Base-by-base conservation (phyloP, 1,284 basidiomycete species). In the Cryptococcus floricola region DNA sequence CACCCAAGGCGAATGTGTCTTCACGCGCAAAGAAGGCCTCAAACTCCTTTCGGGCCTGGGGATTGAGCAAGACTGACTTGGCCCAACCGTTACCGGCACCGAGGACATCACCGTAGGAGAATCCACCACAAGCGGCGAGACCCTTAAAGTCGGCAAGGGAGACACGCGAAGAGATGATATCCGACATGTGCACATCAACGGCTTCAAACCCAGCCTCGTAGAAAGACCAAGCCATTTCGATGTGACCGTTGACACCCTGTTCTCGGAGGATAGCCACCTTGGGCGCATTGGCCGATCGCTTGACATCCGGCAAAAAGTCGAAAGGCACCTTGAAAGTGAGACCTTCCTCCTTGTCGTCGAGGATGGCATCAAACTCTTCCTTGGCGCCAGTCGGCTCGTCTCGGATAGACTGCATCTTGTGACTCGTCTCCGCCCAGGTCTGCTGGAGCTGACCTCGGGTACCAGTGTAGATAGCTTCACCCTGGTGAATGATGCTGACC, bases 221-320 rank as follows among this genome's bases (percentile, higher is more conserved):
- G 80, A 98, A 98, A 13, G 93, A 85, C 91, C 91, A 98, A 0
- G 90, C 96, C 95, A 99, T 98, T 80, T 99, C 95, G 48, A 92
- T 81, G 58, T 98, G 93, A 1, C 96, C 95, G 73, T 99, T 99
- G 62, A 98, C 94, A 65, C 95, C 96, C 76, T 98, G 95, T 75
- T 99, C 95, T 52, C 96, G 87, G 42, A 99, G 82, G 64, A 99
- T 93, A 34, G 93, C 95, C 18, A 99, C 91, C 71, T 86, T 88
- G 8, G 95, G 96, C 1, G 88, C 83, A 39, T 62, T 50, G 62
- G 78, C 19, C 19, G 45, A 50, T n/a, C 19, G 50, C 19, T 58
- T 48, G 54, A 76, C 63, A 3, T 70, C 67, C 31, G 82, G 81
- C 7, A 82, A 67, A 76, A 88, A 93, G 1, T 83, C 61, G 31